Base-by-base conservation (phyloP, 495 filamentous ascomycete genomes). In the Clohesyomyces aquaticus region DNA sequence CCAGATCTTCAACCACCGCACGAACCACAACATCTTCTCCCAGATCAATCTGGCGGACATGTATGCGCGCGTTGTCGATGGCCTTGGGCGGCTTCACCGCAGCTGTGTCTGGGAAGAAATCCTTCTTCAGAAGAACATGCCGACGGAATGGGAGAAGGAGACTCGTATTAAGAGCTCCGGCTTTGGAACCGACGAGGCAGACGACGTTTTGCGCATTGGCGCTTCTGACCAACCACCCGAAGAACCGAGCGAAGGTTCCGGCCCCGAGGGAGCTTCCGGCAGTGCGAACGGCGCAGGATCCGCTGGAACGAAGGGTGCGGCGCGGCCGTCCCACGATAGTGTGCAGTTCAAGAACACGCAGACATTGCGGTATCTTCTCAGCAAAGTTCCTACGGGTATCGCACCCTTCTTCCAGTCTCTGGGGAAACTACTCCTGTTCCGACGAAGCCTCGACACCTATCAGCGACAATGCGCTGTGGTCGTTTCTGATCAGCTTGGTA, bases 31-130 rank as follows among this genome's bases (percentile, higher is more conserved):
- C 66, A 79, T 79, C 41, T 96, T 85, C 80, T 79, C 80, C 56
- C 83, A 85, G 50, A 83, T 94, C 61, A 93, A 92, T 66, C 79
- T 95, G 43, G 87, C 87, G 22, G 92, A 97, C 73, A 85, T 87
- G 61, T 96, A 94, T 72, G 76, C 79, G 38, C 73, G 77, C 22
- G 77, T 96, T 19, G 80, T 93, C 45, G 80, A 83, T 47, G 83
- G 83, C 29, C 81, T 98, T 16, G 91, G 91, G 9, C 82, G 83
- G 26, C 78, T 98, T 27, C 83, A 95, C 60, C 85, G 88, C 27
- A 84, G 85, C 50, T 89, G 91, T 60, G 80, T 94, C 22, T 88
- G 88, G 80, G 95, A 98, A 73, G 90, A 93, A 61, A 89, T 90
- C 28, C 70, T 87, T 0, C 76, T 97, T 21, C 82, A 87, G 69